phyloP scores from a whole-genome alignment of 768 basidiomycete genomes.

The Pleurotus platypus region DNA sequence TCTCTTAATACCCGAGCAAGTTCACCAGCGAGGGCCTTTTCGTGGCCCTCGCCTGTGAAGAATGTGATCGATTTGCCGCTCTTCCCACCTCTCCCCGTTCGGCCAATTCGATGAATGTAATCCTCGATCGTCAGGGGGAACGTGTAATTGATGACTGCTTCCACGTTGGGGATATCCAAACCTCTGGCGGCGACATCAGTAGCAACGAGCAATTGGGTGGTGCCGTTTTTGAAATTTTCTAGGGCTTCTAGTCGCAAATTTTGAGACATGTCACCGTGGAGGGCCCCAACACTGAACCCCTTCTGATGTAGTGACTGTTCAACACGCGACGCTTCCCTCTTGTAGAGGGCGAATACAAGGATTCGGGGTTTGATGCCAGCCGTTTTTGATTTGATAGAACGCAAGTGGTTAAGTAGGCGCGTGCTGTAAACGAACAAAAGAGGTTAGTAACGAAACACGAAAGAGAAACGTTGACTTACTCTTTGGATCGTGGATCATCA shows the following conservation, averaged over 20 bases:
- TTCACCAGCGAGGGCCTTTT: constrained; percentile 86
- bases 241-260: constrained; percentile 79
- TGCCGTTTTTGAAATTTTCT: constrained; percentile 81
- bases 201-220: constrained; percentile 81
- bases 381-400: constrained; percentile 49
- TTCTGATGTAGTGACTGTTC: constrained; percentile 71
- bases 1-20: constrained; percentile 88
- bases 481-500: constrained; percentile 80
- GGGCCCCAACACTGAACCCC: constrained; percentile 73
- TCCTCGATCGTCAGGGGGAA: constrained; percentile 96
- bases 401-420: constrained; percentile 57
- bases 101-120: constrained; percentile 86
- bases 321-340: constrained; percentile 93
- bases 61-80: constrained; percentile 92
- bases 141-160: constrained; percentile 93
- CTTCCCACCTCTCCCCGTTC: constrained; percentile 90
- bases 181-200: constrained; percentile 98
- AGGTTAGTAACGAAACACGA: neutral
- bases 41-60: constrained; percentile 90
- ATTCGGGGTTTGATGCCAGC: constrained; percentile 60
- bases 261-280: constrained; percentile 93
- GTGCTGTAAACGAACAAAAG: constrained; percentile 33
- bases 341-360: constrained; percentile 94
- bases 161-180: constrained; percentile 95
- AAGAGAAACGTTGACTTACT: constrained; percentile 45